phyloP scores from a whole-genome alignment of 805 yeast genomes.

The Blastobotrys robertii region DNA sequence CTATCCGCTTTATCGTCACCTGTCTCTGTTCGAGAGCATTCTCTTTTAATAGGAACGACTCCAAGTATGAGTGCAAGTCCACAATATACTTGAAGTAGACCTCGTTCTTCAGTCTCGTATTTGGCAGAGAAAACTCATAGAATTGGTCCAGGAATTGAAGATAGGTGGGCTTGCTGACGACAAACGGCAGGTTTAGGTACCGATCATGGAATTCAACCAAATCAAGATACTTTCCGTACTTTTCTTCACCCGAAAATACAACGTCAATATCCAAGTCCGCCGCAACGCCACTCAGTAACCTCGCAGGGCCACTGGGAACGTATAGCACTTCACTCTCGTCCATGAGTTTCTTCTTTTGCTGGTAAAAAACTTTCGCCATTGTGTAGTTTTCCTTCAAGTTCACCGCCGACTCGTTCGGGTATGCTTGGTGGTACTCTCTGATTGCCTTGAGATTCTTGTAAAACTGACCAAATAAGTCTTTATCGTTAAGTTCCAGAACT shows the following conservation, averaged over 20 bases:
- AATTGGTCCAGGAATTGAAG: conserved; percentile 41
- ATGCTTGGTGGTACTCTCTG: conserved; percentile 24
- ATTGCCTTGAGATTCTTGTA: conserved; percentile 29
- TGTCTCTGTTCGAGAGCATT: conserved; percentile 15
- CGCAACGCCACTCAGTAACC: conserved; percentile 41
- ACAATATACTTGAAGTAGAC: conserved; percentile 38
- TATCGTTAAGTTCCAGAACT: conserved; percentile 4
- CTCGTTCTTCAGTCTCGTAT: conserved; percentile 17
- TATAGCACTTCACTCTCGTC: conserved; percentile 27
- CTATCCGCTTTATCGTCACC: conserved; percentile 12
- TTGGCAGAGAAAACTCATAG: conserved; percentile 30
- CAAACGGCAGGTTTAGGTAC: conserved; percentile 41
- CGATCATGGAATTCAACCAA: conserved; percentile 40
- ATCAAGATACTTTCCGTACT: conserved; percentile 56
- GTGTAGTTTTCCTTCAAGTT: conserved; percentile 16
- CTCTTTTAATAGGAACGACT: conserved; percentile 37
- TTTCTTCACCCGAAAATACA: conserved; percentile 51
- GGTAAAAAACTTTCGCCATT: conserved; percentile 5
- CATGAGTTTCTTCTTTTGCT: conserved; percentile 5
- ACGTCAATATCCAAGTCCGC: conserved; percentile 38
- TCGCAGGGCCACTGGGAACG: conserved; percentile 16
- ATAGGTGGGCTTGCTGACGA: conserved; percentile 32
- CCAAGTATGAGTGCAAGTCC: conserved; percentile 41
- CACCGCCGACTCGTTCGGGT: conserved; percentile 25
- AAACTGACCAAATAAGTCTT: conserved; percentile 30